Evolutionary conservation across 257 asterid genomes (phyloP), one percentile per base, ranked within the genome.

Genomic region (Solanum okadae): DNA sequence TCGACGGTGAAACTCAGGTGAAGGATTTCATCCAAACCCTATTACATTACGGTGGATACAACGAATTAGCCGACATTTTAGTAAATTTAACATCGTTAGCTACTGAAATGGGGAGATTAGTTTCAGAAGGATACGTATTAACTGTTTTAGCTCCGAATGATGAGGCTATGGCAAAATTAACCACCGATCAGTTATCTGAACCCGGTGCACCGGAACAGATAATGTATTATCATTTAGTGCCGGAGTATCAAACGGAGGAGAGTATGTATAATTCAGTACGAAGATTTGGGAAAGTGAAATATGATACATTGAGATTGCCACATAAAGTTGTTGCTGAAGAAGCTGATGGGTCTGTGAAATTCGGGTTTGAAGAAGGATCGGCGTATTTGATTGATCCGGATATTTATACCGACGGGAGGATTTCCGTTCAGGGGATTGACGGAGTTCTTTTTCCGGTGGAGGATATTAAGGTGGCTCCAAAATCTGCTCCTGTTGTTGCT

Each of bases 201-300:
- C 98, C 99, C 0, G 99, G 98, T 6, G 97, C 99, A 10, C 98
- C 98, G 88, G 99, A 97, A 93, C 98, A 94, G 63, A 97, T 97
- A 25, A 94, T 96, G 91, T 96, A 96, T n/a, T 96, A 94, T 31
- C 99, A 96, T 90, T 4, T 96, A 35, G 89, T 97, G 5, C 98
- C 99, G 1, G 99, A 97, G 93, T 97, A 97, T 29, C 98, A 97
- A 56, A 96, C 98, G 8, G 99, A 97, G 82, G 99, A 97, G 81
- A 97, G 99, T 59, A 97, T 97, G 99, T 97, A 97, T 85, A 97
- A 95, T 88, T 90, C 99, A 0, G 99, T 94, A 23, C 88, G 98
- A 90, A 93, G 98, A 56, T 97, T 97, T 16, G 99, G 99, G 87
- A 96, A 95, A 86, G 93, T 97, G 37, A 92, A 89, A 33, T 97